These are phyloP conservation scores for Wickerhamiella cacticola DNA, from an alignment of 805 yeast species.

Conservation along the genomic window DNA sequence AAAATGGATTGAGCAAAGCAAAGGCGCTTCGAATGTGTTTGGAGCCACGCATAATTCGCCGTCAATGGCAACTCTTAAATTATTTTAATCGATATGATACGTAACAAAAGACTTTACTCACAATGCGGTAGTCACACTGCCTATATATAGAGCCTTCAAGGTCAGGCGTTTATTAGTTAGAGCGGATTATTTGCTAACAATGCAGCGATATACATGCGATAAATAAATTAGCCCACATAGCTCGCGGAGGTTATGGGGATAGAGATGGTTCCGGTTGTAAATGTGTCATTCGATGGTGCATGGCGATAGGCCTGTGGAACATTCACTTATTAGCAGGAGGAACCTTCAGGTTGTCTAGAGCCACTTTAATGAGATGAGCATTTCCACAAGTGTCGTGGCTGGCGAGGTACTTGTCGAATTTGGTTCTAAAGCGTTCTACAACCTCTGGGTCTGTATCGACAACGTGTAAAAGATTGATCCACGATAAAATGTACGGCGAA, in stretches of 20 bases:
- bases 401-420: slow-evolving; percentile 23
- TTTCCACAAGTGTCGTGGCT: slow-evolving; percentile 18
- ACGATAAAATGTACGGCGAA: slow-evolving; percentile 34
- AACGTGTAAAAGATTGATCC: slow-evolving; percentile 41
- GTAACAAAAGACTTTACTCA: too few relatives aligned
- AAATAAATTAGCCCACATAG: slow-evolving; percentile 1
- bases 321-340: background rate
- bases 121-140: too few relatives aligned
- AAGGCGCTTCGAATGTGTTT: too few relatives aligned
- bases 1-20: slow-evolving; percentile 8
- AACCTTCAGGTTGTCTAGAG: background rate
- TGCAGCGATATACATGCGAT: slow-evolving; percentile 1
- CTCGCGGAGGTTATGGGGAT: too few relatives aligned
- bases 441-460: slow-evolving; percentile 29
- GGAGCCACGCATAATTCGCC: background rate
- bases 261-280: too few relatives aligned
- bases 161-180: too few relatives aligned
- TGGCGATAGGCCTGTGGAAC: too few relatives aligned
- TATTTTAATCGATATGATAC: background rate
- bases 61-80: background rate
- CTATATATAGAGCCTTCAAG: too few relatives aligned
- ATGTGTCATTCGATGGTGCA: too few relatives aligned
- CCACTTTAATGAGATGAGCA: slow-evolving; percentile 1
- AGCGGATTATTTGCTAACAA: too few relatives aligned
- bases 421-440: slow-evolving; percentile 27